A percentile compares a stretch with the other conserved stretches of the same genome.
These are phyloP conservation scores for Flaveria trinervia DNA, from an alignment of 129 eudicot genomes.

Conservation along the genomic window DNA sequence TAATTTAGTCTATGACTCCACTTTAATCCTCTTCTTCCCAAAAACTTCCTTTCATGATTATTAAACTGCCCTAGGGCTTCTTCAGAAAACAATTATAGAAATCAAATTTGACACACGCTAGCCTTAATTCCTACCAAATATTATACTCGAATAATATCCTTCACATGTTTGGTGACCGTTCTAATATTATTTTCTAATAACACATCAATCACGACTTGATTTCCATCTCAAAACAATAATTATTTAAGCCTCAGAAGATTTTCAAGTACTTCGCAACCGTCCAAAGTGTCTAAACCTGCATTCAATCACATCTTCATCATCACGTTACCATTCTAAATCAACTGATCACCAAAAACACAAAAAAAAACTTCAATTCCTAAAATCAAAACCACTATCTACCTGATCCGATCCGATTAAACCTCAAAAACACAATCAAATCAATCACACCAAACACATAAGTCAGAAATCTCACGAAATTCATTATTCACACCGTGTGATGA, in stretches of 20 bases:
- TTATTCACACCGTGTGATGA: not conserved
- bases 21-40: not conserved
- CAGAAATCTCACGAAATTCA: not conserved
- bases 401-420: conserved; percentile 5
- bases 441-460: not conserved
- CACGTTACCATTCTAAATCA: not conserved
- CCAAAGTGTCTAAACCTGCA: not conserved
- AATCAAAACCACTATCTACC: not conserved
- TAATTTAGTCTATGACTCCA: not conserved
- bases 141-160: not conserved
- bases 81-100: conserved; percentile 18
- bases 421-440: conserved; percentile 8
- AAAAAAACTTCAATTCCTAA: not conserved
- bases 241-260: not conserved
- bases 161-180: conserved; percentile 12
- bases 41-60: not conserved
- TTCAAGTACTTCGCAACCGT: not conserved
- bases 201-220: conserved; percentile 8
- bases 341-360: conserved; percentile 1
- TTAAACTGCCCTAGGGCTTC: conserved; percentile 2
- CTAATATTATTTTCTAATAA: not conserved
- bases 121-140: conserved; percentile 12
- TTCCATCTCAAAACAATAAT: conserved; percentile 12
- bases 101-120: conserved; percentile 7
- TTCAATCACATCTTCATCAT: conserved; percentile 4